phyloP scores from a whole-genome alignment of 345 rosid genomes.

The Populus pruinosa region DNA sequence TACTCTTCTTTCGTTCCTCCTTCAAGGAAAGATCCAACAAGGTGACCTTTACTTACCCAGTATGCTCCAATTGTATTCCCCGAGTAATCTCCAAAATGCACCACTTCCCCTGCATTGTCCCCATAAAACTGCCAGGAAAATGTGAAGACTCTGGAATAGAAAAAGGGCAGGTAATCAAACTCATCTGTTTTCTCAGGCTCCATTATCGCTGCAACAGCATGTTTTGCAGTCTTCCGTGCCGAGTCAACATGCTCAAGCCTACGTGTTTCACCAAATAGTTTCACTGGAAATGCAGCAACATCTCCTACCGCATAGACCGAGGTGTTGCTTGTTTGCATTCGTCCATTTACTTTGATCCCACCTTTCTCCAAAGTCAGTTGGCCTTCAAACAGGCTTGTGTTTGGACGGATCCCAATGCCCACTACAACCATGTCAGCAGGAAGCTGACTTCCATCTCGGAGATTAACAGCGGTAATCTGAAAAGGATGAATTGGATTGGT shows the following conservation, averaged over 20 bases:
- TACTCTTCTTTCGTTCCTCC: slow-evolving; percentile 93
- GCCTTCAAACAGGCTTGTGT: slow-evolving; percentile 88
- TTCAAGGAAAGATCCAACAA: slow-evolving; percentile 89
- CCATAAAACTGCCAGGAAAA: slow-evolving; percentile 96
- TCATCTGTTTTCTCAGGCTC: slow-evolving; percentile 67
- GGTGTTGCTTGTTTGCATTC: slow-evolving; percentile 78
- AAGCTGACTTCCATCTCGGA: slow-evolving; percentile 67
- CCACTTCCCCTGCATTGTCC: slow-evolving; percentile 71
- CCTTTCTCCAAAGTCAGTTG: slow-evolving; percentile 87
- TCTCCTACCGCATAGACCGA: slow-evolving; percentile 89
- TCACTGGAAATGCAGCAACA: slow-evolving; percentile 87
- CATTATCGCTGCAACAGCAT: slow-evolving; percentile 73
- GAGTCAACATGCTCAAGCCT: slow-evolving; percentile 97
- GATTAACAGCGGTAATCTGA: slow-evolving; percentile 81
- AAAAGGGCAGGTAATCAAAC: slow-evolving; percentile 82
- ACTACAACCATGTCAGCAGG: slow-evolving; percentile 84
- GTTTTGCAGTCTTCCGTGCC: slow-evolving; percentile 78
- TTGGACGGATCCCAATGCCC: slow-evolving; percentile 92
- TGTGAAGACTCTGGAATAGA: slow-evolving; percentile 84
- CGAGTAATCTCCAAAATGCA: slow-evolving; percentile 78
- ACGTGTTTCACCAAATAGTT: slow-evolving; percentile 65
- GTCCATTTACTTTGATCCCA: slow-evolving; percentile 84
- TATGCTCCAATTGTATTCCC: slow-evolving; percentile 78
- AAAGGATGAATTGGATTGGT: slow-evolving; percentile 15
- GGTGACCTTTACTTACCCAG: slow-evolving; percentile 78